Percentiles rank a stretch among this genome's conserved stretches.
These are phyloP conservation scores for Magnusiomyces magnusii DNA, from an alignment of 1,139 yeast genomes.

Conservation along the genomic window DNA sequence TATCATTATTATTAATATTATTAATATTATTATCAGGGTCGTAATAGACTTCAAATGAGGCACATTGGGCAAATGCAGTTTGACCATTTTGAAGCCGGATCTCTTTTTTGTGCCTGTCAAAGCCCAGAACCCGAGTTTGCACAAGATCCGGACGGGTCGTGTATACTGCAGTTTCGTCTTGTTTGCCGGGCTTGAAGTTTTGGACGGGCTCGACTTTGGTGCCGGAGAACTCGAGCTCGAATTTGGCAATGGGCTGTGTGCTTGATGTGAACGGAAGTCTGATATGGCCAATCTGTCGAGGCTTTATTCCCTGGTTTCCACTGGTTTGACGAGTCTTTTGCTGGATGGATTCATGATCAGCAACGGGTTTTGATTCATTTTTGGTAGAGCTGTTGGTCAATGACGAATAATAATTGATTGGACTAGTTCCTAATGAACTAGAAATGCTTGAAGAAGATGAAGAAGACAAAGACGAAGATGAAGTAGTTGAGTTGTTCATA, in stretches of 20 bases:
- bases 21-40: too few species aligned
- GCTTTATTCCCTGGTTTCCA: too few species aligned
- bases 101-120: background rate
- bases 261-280: background rate
- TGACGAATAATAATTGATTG: background rate
- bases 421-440: background rate
- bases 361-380: too few species aligned
- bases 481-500: too few species aligned
- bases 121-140: slow-evolving; percentile 1
- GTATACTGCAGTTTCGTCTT: background rate
- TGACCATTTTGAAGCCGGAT: background rate
- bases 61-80: background rate
- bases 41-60: too few species aligned
- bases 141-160: background rate
- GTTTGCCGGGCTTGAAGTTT: background rate
- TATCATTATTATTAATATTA: too few species aligned
- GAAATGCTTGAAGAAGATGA: background rate
- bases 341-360: too few species aligned
- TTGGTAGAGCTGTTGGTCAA: background rate
- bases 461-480: background rate
- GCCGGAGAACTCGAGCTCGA: background rate
- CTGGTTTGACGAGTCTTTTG: too few species aligned
- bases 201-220: background rate
- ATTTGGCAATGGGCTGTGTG: background rate
- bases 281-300: background rate